A percentile compares a stretch with the other conserved stretches of the same genome.
Evolutionary conservation across 208 protist species (phyloP).

Genomic region (Leishmania turanica): DNA sequence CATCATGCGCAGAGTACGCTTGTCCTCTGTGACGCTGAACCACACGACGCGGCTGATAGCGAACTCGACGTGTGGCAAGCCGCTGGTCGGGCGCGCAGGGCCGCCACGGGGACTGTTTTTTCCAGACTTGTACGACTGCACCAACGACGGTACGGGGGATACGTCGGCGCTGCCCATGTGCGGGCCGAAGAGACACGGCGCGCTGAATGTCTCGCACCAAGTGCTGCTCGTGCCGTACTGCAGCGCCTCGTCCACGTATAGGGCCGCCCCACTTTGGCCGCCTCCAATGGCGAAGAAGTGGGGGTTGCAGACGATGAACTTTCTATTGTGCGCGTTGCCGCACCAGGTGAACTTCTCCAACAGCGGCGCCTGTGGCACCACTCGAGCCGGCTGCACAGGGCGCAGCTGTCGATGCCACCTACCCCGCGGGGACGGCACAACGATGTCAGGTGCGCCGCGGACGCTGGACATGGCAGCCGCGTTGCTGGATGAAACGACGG

Average conservation of each 20-base stretch:
- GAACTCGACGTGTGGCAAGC: slow-evolving; percentile 25
- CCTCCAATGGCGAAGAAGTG: slow-evolving; percentile 59
- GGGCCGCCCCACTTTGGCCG: slow-evolving; percentile 50
- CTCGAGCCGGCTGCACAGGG: neutral
- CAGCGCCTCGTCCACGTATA: slow-evolving; percentile 56
- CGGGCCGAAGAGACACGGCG: slow-evolving; percentile 43
- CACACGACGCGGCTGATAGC: slow-evolving; percentile 27
- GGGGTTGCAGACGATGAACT: slow-evolving; percentile 51
- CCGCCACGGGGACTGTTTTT: neutral
- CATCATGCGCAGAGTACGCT: slow-evolving; percentile 10
- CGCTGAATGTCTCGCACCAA: slow-evolving; percentile 55
- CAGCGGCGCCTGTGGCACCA: slow-evolving; percentile 17
- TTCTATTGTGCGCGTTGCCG: slow-evolving; percentile 24
- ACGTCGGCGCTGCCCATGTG: neutral
- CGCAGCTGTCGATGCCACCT: neutral
- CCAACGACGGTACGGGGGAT: neutral
- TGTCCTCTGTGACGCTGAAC: slow-evolving; percentile 28
- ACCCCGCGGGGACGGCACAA: neutral
- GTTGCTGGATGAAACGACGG: neutral
- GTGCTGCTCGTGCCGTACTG: slow-evolving; percentile 58
- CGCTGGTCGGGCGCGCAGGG: neutral
- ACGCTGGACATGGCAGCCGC: neutral
- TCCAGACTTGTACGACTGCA: neutral
- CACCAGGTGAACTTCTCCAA: slow-evolving; percentile 44
- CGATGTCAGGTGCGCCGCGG: neutral